A percentile compares a stretch with the other conserved stretches of the same genome.
Conservation (phyloP, 257 asterid species). For the Lantana camara region DNA sequence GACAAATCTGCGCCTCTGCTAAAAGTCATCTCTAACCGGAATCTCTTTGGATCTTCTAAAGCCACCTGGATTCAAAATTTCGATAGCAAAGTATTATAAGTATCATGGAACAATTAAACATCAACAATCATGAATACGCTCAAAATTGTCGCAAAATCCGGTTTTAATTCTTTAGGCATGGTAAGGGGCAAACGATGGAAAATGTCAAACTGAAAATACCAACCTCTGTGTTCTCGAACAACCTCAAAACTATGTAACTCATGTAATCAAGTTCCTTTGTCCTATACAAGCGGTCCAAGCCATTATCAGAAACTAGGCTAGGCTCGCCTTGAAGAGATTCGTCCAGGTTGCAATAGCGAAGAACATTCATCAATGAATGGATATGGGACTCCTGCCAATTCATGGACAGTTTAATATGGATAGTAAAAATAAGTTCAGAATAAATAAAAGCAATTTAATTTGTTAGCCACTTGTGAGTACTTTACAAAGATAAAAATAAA, state of each 20-base stretch:
- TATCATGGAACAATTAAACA: not conserved
- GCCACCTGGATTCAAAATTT: constrained; percentile 62
- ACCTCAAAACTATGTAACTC: constrained; percentile 92
- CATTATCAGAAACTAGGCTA: constrained; percentile 86
- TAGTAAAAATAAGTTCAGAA: constrained; percentile 8
- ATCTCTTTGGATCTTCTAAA: constrained; percentile 91
- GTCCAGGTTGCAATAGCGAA: constrained; percentile 96
- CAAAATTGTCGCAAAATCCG: not conserved
- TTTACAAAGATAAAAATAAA: not conserved
- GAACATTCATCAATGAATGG: constrained; percentile 96
- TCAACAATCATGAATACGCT: not conserved
- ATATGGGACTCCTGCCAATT: constrained; percentile 90
- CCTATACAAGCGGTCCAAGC: constrained; percentile 75
- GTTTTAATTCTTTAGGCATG: not conserved
- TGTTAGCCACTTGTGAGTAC: too few species aligned
- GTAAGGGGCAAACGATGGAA: constrained; percentile 14
- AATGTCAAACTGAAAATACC: constrained; percentile 29
- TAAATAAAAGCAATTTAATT: constrained; percentile 1
- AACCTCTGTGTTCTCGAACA: constrained; percentile 96
- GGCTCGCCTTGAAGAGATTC: constrained; percentile 91
- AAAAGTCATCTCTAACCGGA: constrained; percentile 85
- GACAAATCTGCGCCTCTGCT: constrained; percentile 99
- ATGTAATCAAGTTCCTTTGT: constrained; percentile 98
- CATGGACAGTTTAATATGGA: constrained; percentile 26
- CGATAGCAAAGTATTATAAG: constrained; percentile 10